These are phyloP conservation scores for Moesziomyces sp. DNA, from an alignment of 1,284 basidiomycete species.

Conservation along the genomic window DNA sequence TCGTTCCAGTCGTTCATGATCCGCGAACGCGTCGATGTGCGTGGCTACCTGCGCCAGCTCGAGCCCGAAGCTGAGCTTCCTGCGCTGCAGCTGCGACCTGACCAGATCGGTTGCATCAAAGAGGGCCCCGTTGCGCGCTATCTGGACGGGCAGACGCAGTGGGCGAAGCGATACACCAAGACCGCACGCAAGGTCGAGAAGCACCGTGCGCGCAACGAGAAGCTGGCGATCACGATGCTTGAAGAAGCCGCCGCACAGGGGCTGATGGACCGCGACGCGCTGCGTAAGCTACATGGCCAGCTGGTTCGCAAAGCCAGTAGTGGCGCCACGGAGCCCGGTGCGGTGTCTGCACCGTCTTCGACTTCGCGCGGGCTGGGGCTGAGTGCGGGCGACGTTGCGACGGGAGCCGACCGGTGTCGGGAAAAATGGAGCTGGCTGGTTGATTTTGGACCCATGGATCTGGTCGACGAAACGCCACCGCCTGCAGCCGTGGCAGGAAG, in stretches of 20 bases:
- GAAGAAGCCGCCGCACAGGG: constrained; percentile 36
- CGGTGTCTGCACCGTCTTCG: background rate
- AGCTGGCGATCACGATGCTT: constrained; percentile 23
- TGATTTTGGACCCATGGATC: constrained; percentile 44
- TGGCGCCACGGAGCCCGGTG: background rate
- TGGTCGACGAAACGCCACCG: constrained; percentile 54
- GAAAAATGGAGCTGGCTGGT: constrained; percentile 42
- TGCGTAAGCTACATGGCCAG: constrained; percentile 9
- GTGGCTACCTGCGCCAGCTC: constrained; percentile 80
- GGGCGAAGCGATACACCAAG: constrained; percentile 48
- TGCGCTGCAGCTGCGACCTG: constrained; percentile 75
- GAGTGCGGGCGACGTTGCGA: constrained; percentile 10
- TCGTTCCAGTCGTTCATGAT: constrained; percentile 74
- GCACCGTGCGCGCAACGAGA: constrained; percentile 39
- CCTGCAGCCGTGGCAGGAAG: constrained; percentile 57
- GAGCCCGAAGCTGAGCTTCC: constrained; percentile 77
- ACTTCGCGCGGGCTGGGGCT: constrained; percentile 3
- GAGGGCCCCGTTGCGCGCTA: constrained; percentile 67
- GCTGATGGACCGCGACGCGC: constrained; percentile 16
- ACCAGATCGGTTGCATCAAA: constrained; percentile 72
- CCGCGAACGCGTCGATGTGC: constrained; percentile 84
- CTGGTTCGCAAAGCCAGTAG: constrained; percentile 7
- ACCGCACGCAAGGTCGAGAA: constrained; percentile 40
- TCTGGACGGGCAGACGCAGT: constrained; percentile 42
- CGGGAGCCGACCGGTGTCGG: constrained; percentile 10